These are phyloP conservation scores for Polytrichum commune DNA, from an alignment of 225 moss, liverwort and hornwort species.

Conservation along the genomic window DNA sequence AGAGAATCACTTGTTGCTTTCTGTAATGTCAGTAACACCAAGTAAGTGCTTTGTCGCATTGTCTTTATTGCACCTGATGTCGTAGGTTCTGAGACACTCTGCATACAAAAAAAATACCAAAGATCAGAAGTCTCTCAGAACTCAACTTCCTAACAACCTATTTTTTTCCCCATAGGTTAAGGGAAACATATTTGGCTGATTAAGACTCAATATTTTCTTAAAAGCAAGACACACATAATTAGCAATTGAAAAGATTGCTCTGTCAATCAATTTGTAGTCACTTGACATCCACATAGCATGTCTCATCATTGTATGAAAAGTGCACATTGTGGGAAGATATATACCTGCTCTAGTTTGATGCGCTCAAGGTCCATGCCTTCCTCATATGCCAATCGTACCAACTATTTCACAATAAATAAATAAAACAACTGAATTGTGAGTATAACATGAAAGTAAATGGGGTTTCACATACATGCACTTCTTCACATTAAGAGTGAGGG, in stretches of 20 bases:
- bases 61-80: conserved; percentile 65
- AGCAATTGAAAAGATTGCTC: background rate
- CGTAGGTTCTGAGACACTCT: conserved; percentile 60
- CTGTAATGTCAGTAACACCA: conserved; percentile 74
- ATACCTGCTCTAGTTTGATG: conserved; percentile 85
- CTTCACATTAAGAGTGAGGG: conserved; percentile 3
- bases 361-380: conserved; percentile 74
- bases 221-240: background rate
- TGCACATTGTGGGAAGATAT: background rate
- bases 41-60: conserved; percentile 77
- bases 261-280: too few species aligned
- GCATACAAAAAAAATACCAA: conserved; percentile 18
- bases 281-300: too few species aligned
- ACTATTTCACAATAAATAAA: conserved; percentile 34
- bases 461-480: conserved; percentile 2
- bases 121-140: too few species aligned
- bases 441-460: conserved; percentile 3
- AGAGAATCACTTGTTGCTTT: conserved; percentile 38
- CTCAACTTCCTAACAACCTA: too few species aligned
- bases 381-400: conserved; percentile 59
- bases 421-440: conserved; percentile 3
- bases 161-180: too few species aligned
- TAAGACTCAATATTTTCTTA: too few species aligned
- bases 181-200: too few species aligned
- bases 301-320: background rate